Conservation (phyloP, 371 early-diverging fungal genomes). For the Mucor circinelloides region DNA sequence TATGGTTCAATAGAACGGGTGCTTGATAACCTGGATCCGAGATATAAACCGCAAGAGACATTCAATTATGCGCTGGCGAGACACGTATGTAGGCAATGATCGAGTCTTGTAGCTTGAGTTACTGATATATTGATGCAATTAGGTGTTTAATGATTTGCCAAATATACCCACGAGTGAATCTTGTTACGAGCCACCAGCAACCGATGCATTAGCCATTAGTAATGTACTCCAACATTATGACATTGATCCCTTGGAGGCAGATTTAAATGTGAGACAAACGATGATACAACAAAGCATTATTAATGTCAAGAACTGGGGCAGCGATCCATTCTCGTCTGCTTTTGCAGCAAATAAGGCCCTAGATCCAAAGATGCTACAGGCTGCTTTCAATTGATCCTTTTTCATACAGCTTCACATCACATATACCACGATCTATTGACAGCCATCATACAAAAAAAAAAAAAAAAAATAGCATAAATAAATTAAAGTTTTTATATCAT, state of each 20-base stretch:
- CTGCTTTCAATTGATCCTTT: background rate
- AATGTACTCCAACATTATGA: slow-evolving; percentile 40
- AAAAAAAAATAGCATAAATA: background rate
- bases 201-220: slow-evolving; percentile 11
- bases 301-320: slow-evolving; percentile 20
- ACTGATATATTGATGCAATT: background rate
- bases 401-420: too few species aligned
- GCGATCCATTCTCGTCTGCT: slow-evolving; percentile 31
- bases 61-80: slow-evolving; percentile 62
- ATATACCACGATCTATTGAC: too few species aligned
- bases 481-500: background rate
- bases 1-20: slow-evolving; percentile 69
- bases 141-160: slow-evolving; percentile 44
- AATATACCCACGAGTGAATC: slow-evolving; percentile 28
- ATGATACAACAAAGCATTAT: slow-evolving; percentile 23
- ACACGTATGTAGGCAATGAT: slow-evolving; percentile 24
- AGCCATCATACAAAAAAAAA: too few species aligned
- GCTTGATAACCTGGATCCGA: slow-evolving; percentile 34
- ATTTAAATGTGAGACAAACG: slow-evolving; percentile 16
- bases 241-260: slow-evolving; percentile 39
- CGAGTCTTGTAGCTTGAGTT: background rate
- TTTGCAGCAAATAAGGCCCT: background rate
- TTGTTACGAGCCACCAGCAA: slow-evolving; percentile 12
- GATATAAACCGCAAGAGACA: slow-evolving; percentile 42
- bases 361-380: background rate